A percentile compares a stretch with the other conserved stretches of the same genome.
Evolutionary conservation across 2,329 filamentous ascomycete species (phyloP).

Genomic region (Colletotrichum sp.): DNA sequence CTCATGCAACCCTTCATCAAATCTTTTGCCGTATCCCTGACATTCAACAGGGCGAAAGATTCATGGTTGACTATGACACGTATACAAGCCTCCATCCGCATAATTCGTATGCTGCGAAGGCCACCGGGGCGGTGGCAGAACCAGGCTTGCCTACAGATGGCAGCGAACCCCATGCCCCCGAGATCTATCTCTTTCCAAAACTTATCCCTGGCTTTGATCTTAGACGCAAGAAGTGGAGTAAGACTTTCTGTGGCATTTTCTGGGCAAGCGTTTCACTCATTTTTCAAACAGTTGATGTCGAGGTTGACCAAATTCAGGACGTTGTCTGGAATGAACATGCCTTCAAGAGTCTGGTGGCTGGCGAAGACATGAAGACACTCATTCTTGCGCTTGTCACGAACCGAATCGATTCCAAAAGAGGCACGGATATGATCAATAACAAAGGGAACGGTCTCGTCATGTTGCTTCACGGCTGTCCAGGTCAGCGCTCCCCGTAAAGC

Average conservation of each 20-base stretch:
- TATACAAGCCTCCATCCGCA: not conserved
- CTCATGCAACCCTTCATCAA: too few relatives aligned
- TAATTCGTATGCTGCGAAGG: not conserved
- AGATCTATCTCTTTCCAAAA: not conserved
- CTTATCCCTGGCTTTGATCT: not conserved
- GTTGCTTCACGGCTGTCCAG: constrained; percentile 37
- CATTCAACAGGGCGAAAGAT: not conserved
- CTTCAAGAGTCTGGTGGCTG: constrained; percentile 22
- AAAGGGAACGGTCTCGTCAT: constrained; percentile 39
- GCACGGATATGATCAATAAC: constrained; percentile 34
- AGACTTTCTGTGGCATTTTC: not conserved
- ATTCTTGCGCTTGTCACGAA: constrained; percentile 30
- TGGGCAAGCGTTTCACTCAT: not conserved
- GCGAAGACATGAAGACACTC: constrained; percentile 28
- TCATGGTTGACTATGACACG: not conserved
- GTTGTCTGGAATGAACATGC: constrained; percentile 20
- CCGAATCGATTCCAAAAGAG: constrained; percentile 24
- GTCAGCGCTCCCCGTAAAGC: too few relatives aligned
- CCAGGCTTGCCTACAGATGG: not conserved
- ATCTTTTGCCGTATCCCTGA: too few relatives aligned
- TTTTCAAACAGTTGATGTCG: not conserved
- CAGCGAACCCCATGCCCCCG: not conserved
- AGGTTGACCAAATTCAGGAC: not conserved
- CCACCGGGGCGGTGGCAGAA: not conserved
- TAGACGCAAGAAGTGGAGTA: not conserved